Base-by-base conservation (phyloP, 1,284 basidiomycete species). In the Cystobasidiaceae sp. region DNA sequence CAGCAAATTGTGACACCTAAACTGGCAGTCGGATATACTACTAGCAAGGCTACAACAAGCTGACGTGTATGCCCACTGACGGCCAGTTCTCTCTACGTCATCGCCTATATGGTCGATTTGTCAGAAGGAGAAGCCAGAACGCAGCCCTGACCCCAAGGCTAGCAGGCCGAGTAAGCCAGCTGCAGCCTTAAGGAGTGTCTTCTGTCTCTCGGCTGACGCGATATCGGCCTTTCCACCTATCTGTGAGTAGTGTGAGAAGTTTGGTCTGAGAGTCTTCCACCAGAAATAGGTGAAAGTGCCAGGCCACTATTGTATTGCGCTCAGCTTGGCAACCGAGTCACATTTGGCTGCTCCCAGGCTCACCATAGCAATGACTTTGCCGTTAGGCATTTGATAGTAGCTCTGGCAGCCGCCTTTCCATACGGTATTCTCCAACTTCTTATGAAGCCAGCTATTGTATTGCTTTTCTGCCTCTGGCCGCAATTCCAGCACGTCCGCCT, bases 361-460 rank as follows among this genome's bases (percentile, higher is more conserved):
- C 21, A 63, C 60, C 39, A 55, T 67, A 28, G 68, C 68, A 21
- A 67, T 37, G 28, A 70, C 56, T 44, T 68, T 69, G 28, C 65
- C 65, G 39, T 66, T 58, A n/a, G 27, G 34, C 17, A 60, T 19
- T 27, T 50, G 37, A 64, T 69, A 68, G 45, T 48, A 70, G 37
- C 61, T 61, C 11, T 45, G 41, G 52, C 68, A 69, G 5, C 61
- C 51, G 9, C 67, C 67, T 25, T 59, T 50, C 68, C 68, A 69
- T 15, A 67, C 68, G 2, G 68, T 69, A n/a, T 56, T 56, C n/a
- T 60, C 61, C 9, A 57, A 27, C 17, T 41, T 43, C 45, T 56
- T 57, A 13, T 65, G 52, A 7, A 65, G 52, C 62, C 49, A 51
- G 11, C 51, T 28, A 21, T 51, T 61, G 32, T 43, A 61, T 15